A percentile compares a stretch with the other conserved stretches of the same genome.
These are phyloP conservation scores for Cicer cuneatum DNA, from an alignment of 306 rosid species.

Conservation along the genomic window DNA sequence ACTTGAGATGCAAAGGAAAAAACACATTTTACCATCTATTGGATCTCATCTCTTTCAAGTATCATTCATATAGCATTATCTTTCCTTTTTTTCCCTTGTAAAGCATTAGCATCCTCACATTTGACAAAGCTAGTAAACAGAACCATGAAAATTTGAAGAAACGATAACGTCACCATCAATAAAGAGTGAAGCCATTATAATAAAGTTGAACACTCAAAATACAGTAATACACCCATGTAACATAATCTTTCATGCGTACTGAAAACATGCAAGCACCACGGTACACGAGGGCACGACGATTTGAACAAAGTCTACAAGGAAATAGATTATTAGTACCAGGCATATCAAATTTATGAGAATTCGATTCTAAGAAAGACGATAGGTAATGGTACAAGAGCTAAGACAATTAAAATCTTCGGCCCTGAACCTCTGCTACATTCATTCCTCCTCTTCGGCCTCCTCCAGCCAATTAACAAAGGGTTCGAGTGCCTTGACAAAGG, in stretches of 20 bases:
- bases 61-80: not conserved
- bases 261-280: conserved; percentile 30
- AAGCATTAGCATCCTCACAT: not conserved
- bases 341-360: conserved; percentile 33
- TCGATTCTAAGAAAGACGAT: conserved; percentile 47
- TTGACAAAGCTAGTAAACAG: not conserved
- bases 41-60: no score
- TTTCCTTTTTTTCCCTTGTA: not conserved
- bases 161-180: not conserved
- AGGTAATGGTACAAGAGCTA: conserved; percentile 2
- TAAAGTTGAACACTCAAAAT: conserved; percentile 3
- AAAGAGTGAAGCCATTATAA: not conserved
- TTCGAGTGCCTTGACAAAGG: conserved; percentile 95
- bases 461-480: conserved; percentile 98
- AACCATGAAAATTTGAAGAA: not conserved
- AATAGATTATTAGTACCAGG: conserved; percentile 39
- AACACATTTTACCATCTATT: no score
- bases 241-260: conserved; percentile 34
- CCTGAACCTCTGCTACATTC: conserved; percentile 29
- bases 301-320: conserved; percentile 10
- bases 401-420: conserved; percentile 34
- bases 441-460: conserved; percentile 99
- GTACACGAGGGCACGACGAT: conserved; percentile 8
- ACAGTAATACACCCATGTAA: conserved; percentile 19
- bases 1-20: no score